phyloP scores from a whole-genome alignment of 768 basidiomycete genomes.

The Suillus subalutaceus region DNA sequence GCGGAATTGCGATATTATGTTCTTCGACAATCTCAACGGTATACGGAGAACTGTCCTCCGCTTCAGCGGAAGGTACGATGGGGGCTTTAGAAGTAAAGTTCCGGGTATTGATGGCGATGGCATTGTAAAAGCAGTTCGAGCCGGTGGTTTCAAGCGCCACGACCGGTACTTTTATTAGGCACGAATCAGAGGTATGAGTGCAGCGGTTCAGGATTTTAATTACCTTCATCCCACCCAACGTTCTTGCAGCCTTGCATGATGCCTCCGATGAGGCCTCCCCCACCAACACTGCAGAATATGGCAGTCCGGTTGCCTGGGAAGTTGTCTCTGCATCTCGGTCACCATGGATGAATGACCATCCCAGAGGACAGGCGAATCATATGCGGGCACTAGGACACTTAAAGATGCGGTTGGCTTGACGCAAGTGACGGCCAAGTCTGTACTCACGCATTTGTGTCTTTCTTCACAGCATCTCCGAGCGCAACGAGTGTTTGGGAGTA shows the following conservation, averaged over 20 bases:
- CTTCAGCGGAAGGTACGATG: constrained; percentile 30
- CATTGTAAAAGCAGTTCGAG: constrained; percentile 74
- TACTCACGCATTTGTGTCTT: constrained; percentile 57
- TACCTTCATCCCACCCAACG: constrained; percentile 73
- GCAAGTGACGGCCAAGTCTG: neutral
- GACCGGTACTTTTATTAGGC: constrained; percentile 54
- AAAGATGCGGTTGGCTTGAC: constrained; percentile 3
- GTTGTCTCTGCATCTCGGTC: constrained; percentile 58
- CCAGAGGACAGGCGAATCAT: constrained; percentile 72
- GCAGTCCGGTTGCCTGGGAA: constrained; percentile 62
- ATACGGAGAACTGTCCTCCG: constrained; percentile 32
- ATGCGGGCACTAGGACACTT: constrained; percentile 72
- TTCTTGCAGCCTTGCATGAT: constrained; percentile 66
- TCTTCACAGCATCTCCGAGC: constrained; percentile 49
- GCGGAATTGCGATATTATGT: constrained; percentile 56
- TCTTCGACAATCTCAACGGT: constrained; percentile 46
- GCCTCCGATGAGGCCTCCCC: constrained; percentile 72
- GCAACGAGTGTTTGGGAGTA: constrained; percentile 60
- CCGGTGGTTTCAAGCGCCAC: constrained; percentile 73
- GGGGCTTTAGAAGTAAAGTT: constrained; percentile 37
- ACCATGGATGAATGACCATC: constrained; percentile 80
- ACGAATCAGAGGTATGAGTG: constrained; percentile 2
- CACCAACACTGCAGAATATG: constrained; percentile 79
- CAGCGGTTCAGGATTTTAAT: constrained; percentile 19
- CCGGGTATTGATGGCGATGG: constrained; percentile 57